Evolutionary conservation across 345 rosid species (phyloP).

Genomic region (Adansonia digitata): DNA sequence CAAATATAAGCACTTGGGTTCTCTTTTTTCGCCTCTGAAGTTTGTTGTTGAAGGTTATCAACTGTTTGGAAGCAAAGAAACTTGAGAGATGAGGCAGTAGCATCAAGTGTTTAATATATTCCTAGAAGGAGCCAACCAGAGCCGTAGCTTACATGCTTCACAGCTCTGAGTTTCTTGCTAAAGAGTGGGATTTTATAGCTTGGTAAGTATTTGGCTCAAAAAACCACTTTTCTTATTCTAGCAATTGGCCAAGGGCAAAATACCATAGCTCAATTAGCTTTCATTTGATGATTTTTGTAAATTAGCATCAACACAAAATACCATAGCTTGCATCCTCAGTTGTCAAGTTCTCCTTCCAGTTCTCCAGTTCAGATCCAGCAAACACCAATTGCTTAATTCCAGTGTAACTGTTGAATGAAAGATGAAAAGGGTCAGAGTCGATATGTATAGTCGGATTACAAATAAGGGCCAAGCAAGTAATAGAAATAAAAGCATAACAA

Average conservation of each 20-base stretch:
- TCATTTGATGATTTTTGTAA: too few species aligned
- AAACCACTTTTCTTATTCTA: too few species aligned
- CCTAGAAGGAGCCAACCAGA: constrained; percentile 35
- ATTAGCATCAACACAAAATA: too few species aligned
- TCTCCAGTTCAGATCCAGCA: constrained; percentile 80
- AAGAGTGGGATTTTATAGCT: background rate
- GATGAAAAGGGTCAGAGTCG: background rate
- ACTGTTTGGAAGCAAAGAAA: constrained; percentile 19
- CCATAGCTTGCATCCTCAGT: constrained; percentile 71
- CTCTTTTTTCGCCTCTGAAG: constrained; percentile 20
- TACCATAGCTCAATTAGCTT: too few species aligned
- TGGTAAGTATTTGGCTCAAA: background rate
- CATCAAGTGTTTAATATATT: constrained; percentile 50
- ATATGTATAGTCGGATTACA: too few species aligned
- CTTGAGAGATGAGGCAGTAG: background rate
- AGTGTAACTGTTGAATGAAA: constrained; percentile 45
- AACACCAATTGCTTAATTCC: constrained; percentile 81
- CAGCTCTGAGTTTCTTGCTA: background rate
- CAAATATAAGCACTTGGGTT: constrained; percentile 51
- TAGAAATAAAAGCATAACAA: background rate
- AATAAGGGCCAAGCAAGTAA: too few species aligned
- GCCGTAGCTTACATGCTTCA: constrained; percentile 33
- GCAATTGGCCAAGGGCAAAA: too few species aligned
- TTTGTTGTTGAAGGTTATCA: constrained; percentile 5
- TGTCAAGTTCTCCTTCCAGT: constrained; percentile 62